Evolutionary conservation across 1,284 basidiomycete species (phyloP).

Genomic region (Naganishia albida): DNA sequence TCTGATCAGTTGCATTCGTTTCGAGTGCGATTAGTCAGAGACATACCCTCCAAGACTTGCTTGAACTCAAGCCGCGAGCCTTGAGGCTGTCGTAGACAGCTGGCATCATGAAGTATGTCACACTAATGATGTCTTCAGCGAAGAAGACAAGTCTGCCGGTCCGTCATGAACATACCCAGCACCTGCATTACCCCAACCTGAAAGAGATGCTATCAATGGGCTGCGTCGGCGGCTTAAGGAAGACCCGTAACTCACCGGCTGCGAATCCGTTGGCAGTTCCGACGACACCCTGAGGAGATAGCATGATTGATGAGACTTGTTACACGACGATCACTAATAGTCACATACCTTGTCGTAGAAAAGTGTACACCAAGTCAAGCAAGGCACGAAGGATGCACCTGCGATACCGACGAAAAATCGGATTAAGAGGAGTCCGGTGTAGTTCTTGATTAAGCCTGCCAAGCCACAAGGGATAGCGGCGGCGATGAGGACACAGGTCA

Average conservation of each 20-base stretch:
- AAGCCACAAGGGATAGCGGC: constrained; percentile 67
- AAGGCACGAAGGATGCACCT: constrained; percentile 64
- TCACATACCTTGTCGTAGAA: constrained; percentile 66
- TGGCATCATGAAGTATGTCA: constrained; percentile 29
- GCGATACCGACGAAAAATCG: constrained; percentile 63
- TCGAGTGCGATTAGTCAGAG: background rate
- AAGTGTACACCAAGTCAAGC: constrained; percentile 69
- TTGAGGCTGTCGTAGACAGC: constrained; percentile 26
- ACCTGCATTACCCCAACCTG: constrained; percentile 31
- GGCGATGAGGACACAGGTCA: constrained; percentile 62
- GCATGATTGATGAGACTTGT: constrained; percentile 57
- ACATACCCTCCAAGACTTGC: constrained; percentile 21
- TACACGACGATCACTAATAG: constrained; percentile 57
- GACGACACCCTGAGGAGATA: constrained; percentile 57
- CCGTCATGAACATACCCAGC: background rate
- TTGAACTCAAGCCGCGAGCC: constrained; percentile 12
- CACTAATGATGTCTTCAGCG: background rate
- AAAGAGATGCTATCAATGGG: no score
- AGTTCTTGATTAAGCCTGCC: constrained; percentile 60
- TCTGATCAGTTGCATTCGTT: background rate
- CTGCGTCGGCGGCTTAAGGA: no score
- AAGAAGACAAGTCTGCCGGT: background rate
- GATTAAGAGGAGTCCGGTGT: constrained; percentile 58
- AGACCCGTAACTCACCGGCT: no score
- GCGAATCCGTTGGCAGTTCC: constrained; percentile 61